A percentile compares a stretch with the other conserved stretches of the same genome.
These are phyloP conservation scores for Mycena filopes DNA, from an alignment of 768 basidiomycete species.

Conservation along the genomic window DNA sequence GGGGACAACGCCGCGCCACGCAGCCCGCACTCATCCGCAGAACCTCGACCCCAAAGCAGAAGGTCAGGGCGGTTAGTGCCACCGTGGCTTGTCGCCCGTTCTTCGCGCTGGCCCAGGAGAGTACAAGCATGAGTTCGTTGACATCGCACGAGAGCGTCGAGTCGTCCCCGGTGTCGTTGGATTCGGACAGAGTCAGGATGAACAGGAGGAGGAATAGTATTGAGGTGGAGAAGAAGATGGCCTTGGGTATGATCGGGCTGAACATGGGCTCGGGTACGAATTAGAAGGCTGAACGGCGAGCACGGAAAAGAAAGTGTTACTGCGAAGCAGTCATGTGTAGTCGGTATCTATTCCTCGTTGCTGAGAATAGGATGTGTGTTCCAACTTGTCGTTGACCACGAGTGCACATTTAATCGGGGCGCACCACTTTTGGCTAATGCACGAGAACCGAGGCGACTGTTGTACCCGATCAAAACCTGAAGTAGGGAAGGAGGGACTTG, in stretches of 20 bases:
- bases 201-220: constrained; percentile 28
- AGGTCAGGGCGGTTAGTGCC: constrained; percentile 25
- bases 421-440: too few relatives aligned
- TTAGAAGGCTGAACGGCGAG: too few relatives aligned
- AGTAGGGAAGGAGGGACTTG: too few relatives aligned
- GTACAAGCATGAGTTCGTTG: constrained; percentile 26
- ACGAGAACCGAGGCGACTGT: too few relatives aligned
- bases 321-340: too few relatives aligned
- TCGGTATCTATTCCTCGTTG: too few relatives aligned
- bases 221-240: constrained; percentile 22
- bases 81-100: constrained; percentile 15
- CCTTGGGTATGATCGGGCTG: constrained; percentile 18
- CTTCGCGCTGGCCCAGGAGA: constrained; percentile 4
- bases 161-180: constrained; percentile 18
- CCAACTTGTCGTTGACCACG: too few relatives aligned
- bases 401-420: too few relatives aligned
- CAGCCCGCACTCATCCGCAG: constrained; percentile 10
- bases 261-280: constrained; percentile 8
- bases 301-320: too few relatives aligned
- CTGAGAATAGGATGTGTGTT: too few relatives aligned
- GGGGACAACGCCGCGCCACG: constrained; percentile 14
- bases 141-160: constrained; percentile 23
- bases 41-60: constrained; percentile 16
- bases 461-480: too few relatives aligned
- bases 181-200: constrained; percentile 25